Percentiles rank a stretch among this genome's conserved stretches.
Evolutionary conservation across 2,329 filamentous ascomycete species (phyloP).

Genomic region (Aspergillus novoparasiticus): DNA sequence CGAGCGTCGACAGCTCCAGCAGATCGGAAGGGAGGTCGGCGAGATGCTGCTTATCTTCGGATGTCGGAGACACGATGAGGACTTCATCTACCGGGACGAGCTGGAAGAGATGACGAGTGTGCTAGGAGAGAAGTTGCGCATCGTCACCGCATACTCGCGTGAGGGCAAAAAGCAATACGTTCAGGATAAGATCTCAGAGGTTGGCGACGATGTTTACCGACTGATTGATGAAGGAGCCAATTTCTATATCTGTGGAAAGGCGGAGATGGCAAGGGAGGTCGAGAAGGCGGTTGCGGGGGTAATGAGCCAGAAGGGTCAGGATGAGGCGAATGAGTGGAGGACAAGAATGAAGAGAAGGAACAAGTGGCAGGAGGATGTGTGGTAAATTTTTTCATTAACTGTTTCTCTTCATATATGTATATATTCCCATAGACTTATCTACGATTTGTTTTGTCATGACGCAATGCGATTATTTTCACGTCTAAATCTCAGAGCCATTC

Average conservation of each 20-base stretch:
- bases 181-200: conserved; percentile 41
- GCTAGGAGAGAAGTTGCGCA: conserved; percentile 20
- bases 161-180: conserved; percentile 35
- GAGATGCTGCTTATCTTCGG: conserved; percentile 47
- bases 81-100: conserved; percentile 41
- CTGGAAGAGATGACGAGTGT: conserved; percentile 25
- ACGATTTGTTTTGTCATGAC: not conserved
- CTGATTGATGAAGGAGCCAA: conserved; percentile 43
- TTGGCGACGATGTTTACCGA: conserved; percentile 31
- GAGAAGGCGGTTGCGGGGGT: conserved; percentile 41
- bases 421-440: not conserved
- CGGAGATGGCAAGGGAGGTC: conserved; percentile 46
- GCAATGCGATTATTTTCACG: not conserved
- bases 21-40: conserved; percentile 40
- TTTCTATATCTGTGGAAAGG: conserved; percentile 45
- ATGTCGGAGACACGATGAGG: conserved; percentile 39
- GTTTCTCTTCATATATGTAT: not conserved
- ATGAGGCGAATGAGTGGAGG: conserved; percentile 49
- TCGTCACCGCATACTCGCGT: conserved; percentile 34
- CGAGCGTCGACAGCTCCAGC: conserved; percentile 42
- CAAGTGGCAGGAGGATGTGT: conserved; percentile 60
- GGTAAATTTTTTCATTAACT: conserved; percentile 27
- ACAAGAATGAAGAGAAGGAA: conserved; percentile 52
- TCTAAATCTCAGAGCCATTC: not conserved
- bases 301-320: conserved; percentile 41